Evolutionary conservation across 1,284 basidiomycete genomes (phyloP), one percentile per base, ranked within the genome.

Genomic region (Schizophyllum amplum): DNA sequence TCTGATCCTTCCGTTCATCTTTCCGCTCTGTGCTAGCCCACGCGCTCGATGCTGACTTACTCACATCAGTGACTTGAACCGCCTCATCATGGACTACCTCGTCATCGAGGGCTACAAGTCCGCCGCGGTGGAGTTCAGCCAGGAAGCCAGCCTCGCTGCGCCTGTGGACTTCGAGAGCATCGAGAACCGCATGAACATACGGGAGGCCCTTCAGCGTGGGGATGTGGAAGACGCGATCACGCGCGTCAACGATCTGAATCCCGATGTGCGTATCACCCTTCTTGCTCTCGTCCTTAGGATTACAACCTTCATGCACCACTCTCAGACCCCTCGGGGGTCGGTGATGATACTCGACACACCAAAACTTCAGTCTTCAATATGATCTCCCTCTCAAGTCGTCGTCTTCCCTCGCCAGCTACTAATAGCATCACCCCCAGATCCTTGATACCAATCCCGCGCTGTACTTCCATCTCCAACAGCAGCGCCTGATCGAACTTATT

Each of bases 301-400:
- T 93, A 87, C 80, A 90, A 67, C 66, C 71, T 88, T 92, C 94
- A 97, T 98, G 95, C 95, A 98, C 95, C 95, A 98, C 94, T 90
- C 95, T 86, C 80, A 98, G 87, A 78, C 84, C 79, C 68, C 68
- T 68, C 56, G 71, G n/a, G n/a, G 79, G 84, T 80, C 82, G 75
- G 71, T 90, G 90, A 87, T 85, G 90, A 91, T 71, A 84, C 68
- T 71, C 64, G 65, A 74, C 73, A 82, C 72, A 81, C 77, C 78
- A 83, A 84, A 86, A 86, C 86, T 90, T 90, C 87, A 90, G 88
- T 91, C 87, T 91, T 91, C 86, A 90, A 90, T 86, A 91, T 91
- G 89, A 89, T 81, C 64, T 62, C 62, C 62, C 62, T 61, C 56
- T 26, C 62, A 57, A 61, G 55, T 52, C 61, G 58, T 60, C 52